Base-by-base conservation (phyloP, 805 yeast genomes). In the Cyberlindnera nakhonratchasimensis region DNA sequence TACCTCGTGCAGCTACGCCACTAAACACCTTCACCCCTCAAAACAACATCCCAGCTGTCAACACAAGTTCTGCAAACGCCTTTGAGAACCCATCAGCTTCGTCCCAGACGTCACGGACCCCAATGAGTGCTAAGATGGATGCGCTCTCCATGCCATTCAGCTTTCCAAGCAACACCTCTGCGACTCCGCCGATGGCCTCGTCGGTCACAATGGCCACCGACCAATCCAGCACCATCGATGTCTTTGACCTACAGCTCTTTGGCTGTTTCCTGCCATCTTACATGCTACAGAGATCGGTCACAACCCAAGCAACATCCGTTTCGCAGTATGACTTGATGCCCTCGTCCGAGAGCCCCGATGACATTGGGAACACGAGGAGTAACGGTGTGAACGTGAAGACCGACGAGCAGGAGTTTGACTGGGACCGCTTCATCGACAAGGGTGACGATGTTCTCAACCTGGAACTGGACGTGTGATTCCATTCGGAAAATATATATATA, bases 221-320 rank as follows among this genome's bases (percentile, higher is more conserved):
- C 12, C 36, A 33, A 14, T 14, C 28, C 9, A 31, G 25, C 17
- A 32, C 42, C 10, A 26, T 33, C n/a, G 95, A 87, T 59, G 83
- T 82, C 47, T 65, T 88, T 39, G 96, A 88, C 58, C 74, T 85
- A 47, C 89, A 86, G 55, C 71, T 88, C 14, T 87, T 88, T 67
- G 96, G 96, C 1, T 67, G 82, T 23, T 81, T 82, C 47, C 59
- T 86, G 33, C 96, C 96, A 1, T 89, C 93, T 0, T 84, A 83
- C 55, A 84, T 86, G 91, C 69, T 80, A 6, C 44, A 46, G 29
- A 42, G 8, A 10, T 38, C 34, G n/a, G 37, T 5, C 35, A 33
- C 6, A 6, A 14, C 6, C 12, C n/a, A n/a, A n/a, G 30, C 24
- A 2, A 26, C n/a, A 9, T 12, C 10, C n/a, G 17, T 20, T 4